Evolutionary conservation across 2,329 filamentous ascomycete species (phyloP).

Genomic region (Talaromyces sp.): DNA sequence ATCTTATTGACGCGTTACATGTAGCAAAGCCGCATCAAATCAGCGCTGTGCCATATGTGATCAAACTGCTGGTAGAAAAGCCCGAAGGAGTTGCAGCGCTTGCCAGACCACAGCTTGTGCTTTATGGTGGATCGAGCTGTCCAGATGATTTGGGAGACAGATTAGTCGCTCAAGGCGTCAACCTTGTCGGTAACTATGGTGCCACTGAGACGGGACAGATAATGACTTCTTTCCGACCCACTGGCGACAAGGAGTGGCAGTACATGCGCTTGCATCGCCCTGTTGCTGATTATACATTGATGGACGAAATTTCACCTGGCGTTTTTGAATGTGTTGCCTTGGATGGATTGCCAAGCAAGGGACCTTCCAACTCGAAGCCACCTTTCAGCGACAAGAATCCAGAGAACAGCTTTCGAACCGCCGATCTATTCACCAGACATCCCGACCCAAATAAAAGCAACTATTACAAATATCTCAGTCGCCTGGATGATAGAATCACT

Average conservation of each 20-base stretch:
- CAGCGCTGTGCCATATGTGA: conserved; percentile 64
- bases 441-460: conserved; percentile 44
- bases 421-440: conserved; percentile 51
- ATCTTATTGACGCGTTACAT: conserved; percentile 41
- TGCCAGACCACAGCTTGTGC: conserved; percentile 52
- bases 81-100: conserved; percentile 56
- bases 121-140: conserved; percentile 60
- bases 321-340: conserved; percentile 43
- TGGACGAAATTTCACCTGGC: conserved; percentile 39
- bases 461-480: conserved; percentile 45
- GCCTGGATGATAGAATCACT: conserved; percentile 52
- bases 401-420: conserved; percentile 64
- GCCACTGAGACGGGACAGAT: conserved; percentile 64
- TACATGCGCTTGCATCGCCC: conserved; percentile 54
- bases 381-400: conserved; percentile 32
- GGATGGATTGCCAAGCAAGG: conserved; percentile 40
- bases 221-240: conserved; percentile 61
- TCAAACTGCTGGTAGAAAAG: conserved; percentile 64
- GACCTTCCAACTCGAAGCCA: conserved; percentile 49
- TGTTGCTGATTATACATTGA: conserved; percentile 47
- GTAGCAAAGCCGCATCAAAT: conserved; percentile 41
- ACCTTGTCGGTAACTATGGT: conserved; percentile 44
- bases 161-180: conserved; percentile 56
- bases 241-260: conserved; percentile 62
- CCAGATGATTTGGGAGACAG: conserved; percentile 62